Base-by-base conservation (phyloP, 768 basidiomycete species). In the Mycena haematopus region DNA sequence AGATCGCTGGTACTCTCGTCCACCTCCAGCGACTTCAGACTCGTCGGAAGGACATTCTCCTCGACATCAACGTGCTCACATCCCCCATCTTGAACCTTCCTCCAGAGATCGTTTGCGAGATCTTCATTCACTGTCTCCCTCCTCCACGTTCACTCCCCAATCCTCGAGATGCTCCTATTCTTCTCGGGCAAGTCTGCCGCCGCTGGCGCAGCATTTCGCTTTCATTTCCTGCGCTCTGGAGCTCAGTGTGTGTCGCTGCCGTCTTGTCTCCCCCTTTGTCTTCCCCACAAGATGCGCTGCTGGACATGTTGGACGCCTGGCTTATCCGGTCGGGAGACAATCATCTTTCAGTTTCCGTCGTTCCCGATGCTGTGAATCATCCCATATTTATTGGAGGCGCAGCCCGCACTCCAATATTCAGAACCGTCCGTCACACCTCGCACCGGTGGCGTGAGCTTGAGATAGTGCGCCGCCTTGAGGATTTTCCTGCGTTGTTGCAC, bases 371-470 rank as follows among this genome's bases (percentile, higher is more conserved):
- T 27, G 17, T 8, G n/a, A 21, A 50, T 21, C 36, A 5, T 4
- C 29, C 29, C 29, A 5, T 31, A 31, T 31, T 31, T 5, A 31
- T 5, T 31, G 29, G 29, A 9, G 36, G 14, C 1, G 4, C 6
- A 1, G 40, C 25, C 0, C 55, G 35, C 7, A 38, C 45, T n/a
- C 22, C 49, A 15, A 7, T 63, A 29, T 67, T 60, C 65, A 49
- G 25, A 38, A 31, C 21, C 1, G 1, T 60, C 0, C 55, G 62
- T 13, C 44, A 36, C 31, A n/a, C 45, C 1, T 60, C 61, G 8
- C 36, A 49, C 15, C 62, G 62, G 2, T 67, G 62, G 62, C 54
- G 62, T 22, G 58, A 63, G 51, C 58, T 67, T 22, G 51, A 60
- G 44, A 58, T 67, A 2, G 58, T 63, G 22, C 60, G 65, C 19